phyloP scores from a whole-genome alignment of 2,329 filamentous ascomycete genomes.

The Sclerotinia borealis region DNA sequence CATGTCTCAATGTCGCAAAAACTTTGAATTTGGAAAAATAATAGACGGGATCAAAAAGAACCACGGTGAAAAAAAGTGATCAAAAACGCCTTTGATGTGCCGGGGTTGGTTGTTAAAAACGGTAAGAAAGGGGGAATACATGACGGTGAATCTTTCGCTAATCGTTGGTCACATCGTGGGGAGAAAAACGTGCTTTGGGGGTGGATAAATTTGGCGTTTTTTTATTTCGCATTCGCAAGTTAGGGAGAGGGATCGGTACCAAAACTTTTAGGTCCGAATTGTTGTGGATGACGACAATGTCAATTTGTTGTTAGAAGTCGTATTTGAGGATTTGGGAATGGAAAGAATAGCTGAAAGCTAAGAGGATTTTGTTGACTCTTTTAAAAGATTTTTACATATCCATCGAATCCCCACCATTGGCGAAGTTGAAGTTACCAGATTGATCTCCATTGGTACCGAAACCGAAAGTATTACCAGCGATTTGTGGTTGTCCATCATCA shows the following conservation, averaged over 20 bases:
- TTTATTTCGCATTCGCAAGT: slow-evolving; percentile 16
- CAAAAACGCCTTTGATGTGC: slow-evolving; percentile 31
- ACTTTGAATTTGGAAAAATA: neutral
- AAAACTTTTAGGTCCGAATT: slow-evolving; percentile 9
- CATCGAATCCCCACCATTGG: slow-evolving; percentile 67
- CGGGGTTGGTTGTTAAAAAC: slow-evolving; percentile 21
- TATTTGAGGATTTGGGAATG: slow-evolving; percentile 18
- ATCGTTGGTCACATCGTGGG: slow-evolving; percentile 31
- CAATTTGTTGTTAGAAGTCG: slow-evolving; percentile 28
- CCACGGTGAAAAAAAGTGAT: slow-evolving; percentile 11
- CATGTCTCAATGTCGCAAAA: slow-evolving; percentile 25
- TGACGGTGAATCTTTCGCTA: slow-evolving; percentile 36
- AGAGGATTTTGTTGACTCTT: slow-evolving; percentile 17
- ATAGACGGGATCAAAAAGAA: neutral
- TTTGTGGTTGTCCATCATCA: slow-evolving; percentile 63
- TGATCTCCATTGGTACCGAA: slow-evolving; percentile 69
- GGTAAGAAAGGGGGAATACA: slow-evolving; percentile 31
- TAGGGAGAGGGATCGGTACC: slow-evolving; percentile 12
- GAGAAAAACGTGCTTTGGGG: slow-evolving; percentile 14
- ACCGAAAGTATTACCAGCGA: slow-evolving; percentile 68
- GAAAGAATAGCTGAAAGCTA: slow-evolving; percentile 17
- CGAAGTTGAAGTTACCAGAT: slow-evolving; percentile 91
- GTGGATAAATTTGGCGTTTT: slow-evolving; percentile 13
- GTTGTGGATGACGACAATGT: slow-evolving; percentile 15
- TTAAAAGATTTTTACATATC: slow-evolving; percentile 53